Base-by-base conservation (phyloP, 2,329 filamentous ascomycete genomes). In the Fusarium sp. region DNA sequence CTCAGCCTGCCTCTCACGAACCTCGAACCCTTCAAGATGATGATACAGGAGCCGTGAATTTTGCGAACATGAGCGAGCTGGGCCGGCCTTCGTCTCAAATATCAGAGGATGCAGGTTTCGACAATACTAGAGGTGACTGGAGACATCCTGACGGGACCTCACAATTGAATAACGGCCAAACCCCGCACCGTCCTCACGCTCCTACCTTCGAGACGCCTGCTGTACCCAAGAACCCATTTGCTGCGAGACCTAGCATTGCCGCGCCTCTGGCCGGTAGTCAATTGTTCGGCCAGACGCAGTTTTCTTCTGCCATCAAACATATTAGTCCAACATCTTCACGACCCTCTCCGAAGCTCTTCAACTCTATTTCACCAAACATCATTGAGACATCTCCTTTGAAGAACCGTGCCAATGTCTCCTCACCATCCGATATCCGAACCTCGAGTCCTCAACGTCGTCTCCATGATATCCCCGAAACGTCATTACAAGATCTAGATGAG, bases 321-420 rank as follows among this genome's bases (percentile, higher is more conserved):
- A 79, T 82, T 50, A 90, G 88, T 65, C 88, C 88, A 25, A 90
- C 88, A 1, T 90, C 88, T 3, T 90, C 88, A 3, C 83, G 88
- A 16, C 88, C 88, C 0, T 90, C 88, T 3, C 88, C 88, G 1
- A 81, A 85, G 46, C 74, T 85, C 8, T 84, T 87, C 30, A 83
- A 87, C 57, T 80, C 82, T 2, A 85, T 86, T 8, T 88, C 87
- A 5, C 83, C 87, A 2, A 86, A 86, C 47, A 79, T 81, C 5
- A 76, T 83, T 5, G 80, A 82, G 69, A 82, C 81, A 0, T 90
- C 88, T 3, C 87, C 88, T 0, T 77, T 88, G 4, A 88, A 88
- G 75, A 82, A 86, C 40, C 83, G 85, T 32, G 83, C 83, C 21
- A 82, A 87, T 56, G 82, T 85, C 35, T 85, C 85, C 1, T 87